Conservation (phyloP, 1,284 basidiomycete genomes). For the Termitomyces sp. region DNA sequence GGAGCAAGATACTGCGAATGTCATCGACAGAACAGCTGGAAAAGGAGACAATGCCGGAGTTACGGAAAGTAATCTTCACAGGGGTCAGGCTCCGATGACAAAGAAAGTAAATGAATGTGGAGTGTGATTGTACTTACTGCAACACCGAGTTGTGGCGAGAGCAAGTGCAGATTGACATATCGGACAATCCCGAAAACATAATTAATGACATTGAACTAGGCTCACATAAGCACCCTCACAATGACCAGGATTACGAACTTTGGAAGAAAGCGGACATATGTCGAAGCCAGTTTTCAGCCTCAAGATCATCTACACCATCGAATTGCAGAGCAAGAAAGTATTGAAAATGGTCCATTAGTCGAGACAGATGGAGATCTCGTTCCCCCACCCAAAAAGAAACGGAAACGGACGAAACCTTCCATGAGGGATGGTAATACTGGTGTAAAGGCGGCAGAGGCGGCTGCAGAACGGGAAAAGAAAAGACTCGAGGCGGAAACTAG, state of each 20-base stretch:
- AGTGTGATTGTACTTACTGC: no score
- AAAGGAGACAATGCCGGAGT: no score
- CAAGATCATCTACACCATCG: conserved; percentile 7
- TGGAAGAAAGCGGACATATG: conserved; percentile 63
- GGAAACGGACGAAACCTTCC: conserved; percentile 33
- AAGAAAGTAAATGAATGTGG: no score
- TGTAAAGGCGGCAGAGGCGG: conserved; percentile 22
- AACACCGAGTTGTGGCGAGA: no score
- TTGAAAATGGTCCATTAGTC: not conserved
- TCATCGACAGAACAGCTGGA: no score
- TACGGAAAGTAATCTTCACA: no score
- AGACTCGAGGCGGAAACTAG: conserved; percentile 18
- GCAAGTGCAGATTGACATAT: no score
- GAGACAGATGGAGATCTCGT: conserved; percentile 10
- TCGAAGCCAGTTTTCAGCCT: conserved; percentile 49
- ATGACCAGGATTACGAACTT: conserved; percentile 76
- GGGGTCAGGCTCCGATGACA: no score
- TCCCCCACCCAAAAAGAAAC: conserved; percentile 38
- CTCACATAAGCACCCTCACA: no score
- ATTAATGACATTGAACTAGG: no score
- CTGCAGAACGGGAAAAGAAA: conserved; percentile 13
- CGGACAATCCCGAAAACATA: not conserved
- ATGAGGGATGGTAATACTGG: conserved; percentile 33
- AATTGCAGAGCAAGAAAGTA: not conserved
- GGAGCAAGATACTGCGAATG: no score